phyloP scores from a whole-genome alignment of 140 eudicot species.

The Flaveria floridana region DNA sequence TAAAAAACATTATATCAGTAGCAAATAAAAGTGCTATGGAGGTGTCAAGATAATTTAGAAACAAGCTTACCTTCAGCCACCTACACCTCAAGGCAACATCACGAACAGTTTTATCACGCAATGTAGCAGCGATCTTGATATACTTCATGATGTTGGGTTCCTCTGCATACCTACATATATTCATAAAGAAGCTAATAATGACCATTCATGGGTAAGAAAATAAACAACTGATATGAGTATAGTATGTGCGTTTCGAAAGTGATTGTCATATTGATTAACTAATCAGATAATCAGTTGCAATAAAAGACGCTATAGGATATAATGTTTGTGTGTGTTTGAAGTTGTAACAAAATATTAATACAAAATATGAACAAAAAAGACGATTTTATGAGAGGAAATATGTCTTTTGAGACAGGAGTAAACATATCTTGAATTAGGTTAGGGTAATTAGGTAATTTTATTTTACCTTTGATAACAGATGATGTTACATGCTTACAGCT shows the following conservation, averaged over 20 bases:
- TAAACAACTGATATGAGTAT: background rate
- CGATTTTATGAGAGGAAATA: background rate
- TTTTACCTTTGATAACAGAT: background rate
- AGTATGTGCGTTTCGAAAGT: background rate
- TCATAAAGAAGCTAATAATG: background rate
- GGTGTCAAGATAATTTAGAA: background rate
- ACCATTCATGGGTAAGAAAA: conserved; percentile 5
- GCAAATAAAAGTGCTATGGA: background rate
- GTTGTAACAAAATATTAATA: background rate
- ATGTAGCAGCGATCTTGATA: conserved; percentile 73
- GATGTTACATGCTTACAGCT: background rate
- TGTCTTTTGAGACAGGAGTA: background rate
- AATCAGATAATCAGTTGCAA: background rate
- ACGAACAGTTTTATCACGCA: conserved; percentile 89
- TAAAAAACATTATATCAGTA: background rate
- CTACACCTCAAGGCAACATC: conserved; percentile 92
- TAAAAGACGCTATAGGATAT: background rate
- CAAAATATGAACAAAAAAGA: background rate
- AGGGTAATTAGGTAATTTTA: background rate
- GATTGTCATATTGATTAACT: conserved; percentile 4
- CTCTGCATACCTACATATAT: conserved; percentile 53
- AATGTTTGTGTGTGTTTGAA: background rate
- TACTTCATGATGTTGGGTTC: conserved; percentile 76
- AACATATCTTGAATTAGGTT: background rate
- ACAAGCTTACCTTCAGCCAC: conserved; percentile 77